A percentile compares a stretch with the other conserved stretches of the same genome.
phyloP scores from a whole-genome alignment of 805 yeast genomes.

The Nakazawaea wyomingensis region DNA sequence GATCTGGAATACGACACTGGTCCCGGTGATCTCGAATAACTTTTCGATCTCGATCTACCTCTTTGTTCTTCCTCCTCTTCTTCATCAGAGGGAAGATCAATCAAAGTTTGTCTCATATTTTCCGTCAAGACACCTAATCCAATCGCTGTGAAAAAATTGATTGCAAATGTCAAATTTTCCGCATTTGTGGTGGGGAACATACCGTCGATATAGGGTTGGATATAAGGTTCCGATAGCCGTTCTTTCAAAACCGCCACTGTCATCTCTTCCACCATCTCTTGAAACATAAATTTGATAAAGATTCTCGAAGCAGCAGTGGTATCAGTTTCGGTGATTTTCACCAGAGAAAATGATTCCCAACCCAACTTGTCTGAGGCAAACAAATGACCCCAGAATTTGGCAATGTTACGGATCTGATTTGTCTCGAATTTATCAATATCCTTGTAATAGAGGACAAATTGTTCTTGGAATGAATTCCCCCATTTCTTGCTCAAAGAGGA shows the following conservation, averaged over 20 bases:
- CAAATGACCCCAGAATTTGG: slow-evolving; percentile 82
- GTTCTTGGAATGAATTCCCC: slow-evolving; percentile 45
- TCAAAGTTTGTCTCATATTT: slow-evolving; percentile 53
- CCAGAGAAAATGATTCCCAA: slow-evolving; percentile 52
- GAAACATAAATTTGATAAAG: slow-evolving; percentile 73
- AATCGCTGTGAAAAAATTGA: slow-evolving; percentile 90
- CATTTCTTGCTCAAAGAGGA: slow-evolving; percentile 48
- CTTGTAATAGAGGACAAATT: slow-evolving; percentile 53
- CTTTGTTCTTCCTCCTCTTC: slow-evolving; percentile 15
- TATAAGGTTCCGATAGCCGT: slow-evolving; percentile 47
- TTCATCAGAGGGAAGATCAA: slow-evolving; percentile 20
- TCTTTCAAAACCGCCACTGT: slow-evolving; percentile 50
- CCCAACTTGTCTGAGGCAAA: slow-evolving; percentile 65
- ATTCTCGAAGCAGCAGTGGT: slow-evolving; percentile 82
- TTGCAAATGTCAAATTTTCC: slow-evolving; percentile 65
- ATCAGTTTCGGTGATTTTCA: slow-evolving; percentile 61
- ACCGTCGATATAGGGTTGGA: slow-evolving; percentile 44
- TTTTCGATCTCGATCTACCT: slow-evolving; percentile 15
- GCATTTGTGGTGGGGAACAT: slow-evolving; percentile 55
- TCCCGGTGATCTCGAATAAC: background rate
- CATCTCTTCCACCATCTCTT: slow-evolving; percentile 71
- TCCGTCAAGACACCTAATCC: slow-evolving; percentile 84
- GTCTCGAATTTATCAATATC: slow-evolving; percentile 65
- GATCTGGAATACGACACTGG: background rate
- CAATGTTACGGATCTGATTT: slow-evolving; percentile 69